A percentile compares a stretch with the other conserved stretches of the same genome.
Evolutionary conservation across 768 basidiomycete genomes (phyloP).

Genomic region (Mycena polygramma): DNA sequence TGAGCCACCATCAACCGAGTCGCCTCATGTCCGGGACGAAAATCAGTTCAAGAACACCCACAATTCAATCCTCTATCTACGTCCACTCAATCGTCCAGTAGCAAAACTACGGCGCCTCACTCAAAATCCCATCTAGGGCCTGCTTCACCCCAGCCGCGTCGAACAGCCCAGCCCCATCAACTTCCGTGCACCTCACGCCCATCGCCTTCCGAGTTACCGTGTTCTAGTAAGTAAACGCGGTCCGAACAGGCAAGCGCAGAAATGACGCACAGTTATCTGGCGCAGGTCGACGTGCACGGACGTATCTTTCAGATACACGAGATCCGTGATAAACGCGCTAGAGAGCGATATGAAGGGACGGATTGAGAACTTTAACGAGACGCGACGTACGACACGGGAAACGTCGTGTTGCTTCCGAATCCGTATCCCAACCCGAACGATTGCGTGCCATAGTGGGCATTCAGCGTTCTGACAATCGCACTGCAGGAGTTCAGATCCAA

Average conservation of each 20-base stretch:
- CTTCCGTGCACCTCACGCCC: slow-evolving; percentile 71
- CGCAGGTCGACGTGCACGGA: slow-evolving; percentile 71
- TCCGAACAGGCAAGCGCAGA: slow-evolving; percentile 5
- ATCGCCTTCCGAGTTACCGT: slow-evolving; percentile 54
- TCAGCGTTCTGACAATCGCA: slow-evolving; percentile 78
- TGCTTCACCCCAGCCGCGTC: slow-evolving; percentile 59
- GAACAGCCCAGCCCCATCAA: slow-evolving; percentile 55
- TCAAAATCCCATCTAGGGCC: slow-evolving; percentile 52
- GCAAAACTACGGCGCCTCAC: slow-evolving; percentile 9
- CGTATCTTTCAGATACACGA: slow-evolving; percentile 81
- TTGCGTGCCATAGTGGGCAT: slow-evolving; percentile 65
- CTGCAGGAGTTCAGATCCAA: slow-evolving; percentile 50
- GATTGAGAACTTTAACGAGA: no score
- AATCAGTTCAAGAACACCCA: no score
- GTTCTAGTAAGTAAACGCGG: slow-evolving; percentile 8
- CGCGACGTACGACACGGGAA: slow-evolving; percentile 66
- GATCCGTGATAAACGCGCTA: slow-evolving; percentile 83
- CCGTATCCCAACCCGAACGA: slow-evolving; percentile 72
- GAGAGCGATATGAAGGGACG: neutral
- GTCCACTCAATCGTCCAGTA: slow-evolving; percentile 1
- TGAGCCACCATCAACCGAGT: no score
- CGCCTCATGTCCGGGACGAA: no score
- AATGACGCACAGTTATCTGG: slow-evolving; percentile 69
- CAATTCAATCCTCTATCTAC: slow-evolving; percentile 13
- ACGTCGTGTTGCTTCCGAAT: slow-evolving; percentile 58